Conservation (phyloP, 2,329 filamentous ascomycete species). For the Fusarium kyushuense region DNA sequence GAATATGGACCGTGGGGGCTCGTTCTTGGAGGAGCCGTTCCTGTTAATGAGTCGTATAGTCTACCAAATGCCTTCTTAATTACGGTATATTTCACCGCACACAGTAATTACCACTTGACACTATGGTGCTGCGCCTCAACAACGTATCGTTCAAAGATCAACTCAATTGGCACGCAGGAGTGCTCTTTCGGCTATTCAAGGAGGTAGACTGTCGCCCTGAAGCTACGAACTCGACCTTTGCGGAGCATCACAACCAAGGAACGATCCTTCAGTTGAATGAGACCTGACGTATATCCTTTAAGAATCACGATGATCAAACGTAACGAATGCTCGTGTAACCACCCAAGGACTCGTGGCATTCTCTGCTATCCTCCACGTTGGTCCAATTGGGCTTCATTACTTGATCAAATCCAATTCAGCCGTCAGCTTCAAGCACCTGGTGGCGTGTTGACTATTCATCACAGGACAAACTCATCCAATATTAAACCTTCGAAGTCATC, state of each 20-base stretch:
- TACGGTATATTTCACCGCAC: constrained; percentile 14
- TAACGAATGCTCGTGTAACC: constrained; percentile 29
- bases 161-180: background rate
- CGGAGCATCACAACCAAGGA: background rate
- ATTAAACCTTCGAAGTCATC: background rate
- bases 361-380: constrained; percentile 13
- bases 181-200: background rate
- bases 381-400: background rate
- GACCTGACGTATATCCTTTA: background rate
- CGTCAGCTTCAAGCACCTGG: constrained; percentile 19
- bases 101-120: constrained; percentile 9
- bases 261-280: background rate
- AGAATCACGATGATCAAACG: constrained; percentile 5
- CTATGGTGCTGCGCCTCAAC: constrained; percentile 24
- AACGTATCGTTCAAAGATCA: constrained; percentile 22
- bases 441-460: background rate
- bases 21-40: constrained; percentile 22
- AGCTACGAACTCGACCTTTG: background rate
- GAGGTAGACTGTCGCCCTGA: background rate
- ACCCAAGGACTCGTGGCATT: constrained; percentile 26
- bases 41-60: background rate
- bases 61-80: background rate
- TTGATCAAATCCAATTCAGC: constrained; percentile 3
- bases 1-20: constrained; percentile 38
- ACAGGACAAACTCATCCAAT: constrained; percentile 14